Conservation (phyloP, 768 basidiomycete genomes). For the Pleurotus salmoneostramineus region DNA sequence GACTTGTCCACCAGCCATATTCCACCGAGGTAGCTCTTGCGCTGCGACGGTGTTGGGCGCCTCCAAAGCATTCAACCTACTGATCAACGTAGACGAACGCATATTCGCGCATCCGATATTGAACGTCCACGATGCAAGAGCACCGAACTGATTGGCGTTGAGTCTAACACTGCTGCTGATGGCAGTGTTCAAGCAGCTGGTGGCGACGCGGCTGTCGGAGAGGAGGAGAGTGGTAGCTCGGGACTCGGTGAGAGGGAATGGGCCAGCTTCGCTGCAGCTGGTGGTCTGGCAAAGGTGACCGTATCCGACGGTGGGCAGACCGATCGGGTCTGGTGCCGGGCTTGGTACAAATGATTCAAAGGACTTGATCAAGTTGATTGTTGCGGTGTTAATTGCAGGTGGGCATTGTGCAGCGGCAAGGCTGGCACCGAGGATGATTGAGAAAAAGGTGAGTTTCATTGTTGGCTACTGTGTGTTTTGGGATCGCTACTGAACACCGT, state of each 20-base stretch:
- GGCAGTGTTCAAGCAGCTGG: conserved; percentile 20
- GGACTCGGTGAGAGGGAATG: conserved; percentile 22
- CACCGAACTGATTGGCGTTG: conserved; percentile 26
- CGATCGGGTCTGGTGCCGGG: conserved; percentile 25
- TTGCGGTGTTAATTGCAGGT: conserved; percentile 17
- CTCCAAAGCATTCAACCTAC: conserved; percentile 22
- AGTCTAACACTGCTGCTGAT: conserved; percentile 19
- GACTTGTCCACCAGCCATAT: conserved; percentile 24
- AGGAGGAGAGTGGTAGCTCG: conserved; percentile 23
- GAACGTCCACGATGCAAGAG: conserved; percentile 21
- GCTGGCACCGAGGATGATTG: neutral
- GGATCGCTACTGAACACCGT: neutral
- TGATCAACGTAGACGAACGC: conserved; percentile 21
- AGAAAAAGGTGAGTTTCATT: neutral
- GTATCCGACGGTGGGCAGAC: conserved; percentile 26
- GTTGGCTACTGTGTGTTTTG: neutral
- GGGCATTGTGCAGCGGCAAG: conserved; percentile 2
- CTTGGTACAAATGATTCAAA: conserved; percentile 25
- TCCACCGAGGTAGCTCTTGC: conserved; percentile 22
- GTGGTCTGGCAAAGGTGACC: conserved; percentile 22
- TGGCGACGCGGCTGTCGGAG: conserved; percentile 18
- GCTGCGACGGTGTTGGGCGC: conserved; percentile 24
- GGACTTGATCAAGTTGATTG: conserved; percentile 21
- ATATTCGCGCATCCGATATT: conserved; percentile 23
- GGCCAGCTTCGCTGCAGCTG: conserved; percentile 17